Percentiles rank a stretch among this genome's conserved stretches.
These are phyloP conservation scores for Lipomyces chichibuensis DNA, from an alignment of 805 yeast species.

Conservation along the genomic window DNA sequence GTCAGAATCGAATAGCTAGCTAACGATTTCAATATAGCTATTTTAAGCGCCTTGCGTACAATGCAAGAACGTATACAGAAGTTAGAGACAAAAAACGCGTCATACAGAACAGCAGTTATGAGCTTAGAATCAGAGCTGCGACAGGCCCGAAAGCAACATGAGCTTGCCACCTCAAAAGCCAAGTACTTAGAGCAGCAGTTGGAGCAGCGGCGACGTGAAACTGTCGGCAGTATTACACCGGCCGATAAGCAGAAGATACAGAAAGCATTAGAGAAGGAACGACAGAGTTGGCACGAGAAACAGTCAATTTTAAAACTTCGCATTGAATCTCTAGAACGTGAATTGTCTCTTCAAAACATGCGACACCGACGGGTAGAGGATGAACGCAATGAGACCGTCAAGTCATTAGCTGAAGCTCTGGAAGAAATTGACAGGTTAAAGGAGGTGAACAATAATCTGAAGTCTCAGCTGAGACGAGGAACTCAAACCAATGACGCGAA, in stretches of 20 bases:
- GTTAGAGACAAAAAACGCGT: slow-evolving; percentile 24
- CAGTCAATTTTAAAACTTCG: slow-evolving; percentile 16
- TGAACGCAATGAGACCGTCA: slow-evolving; percentile 28
- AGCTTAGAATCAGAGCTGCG: slow-evolving; percentile 17
- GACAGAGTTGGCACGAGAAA: slow-evolving; percentile 26
- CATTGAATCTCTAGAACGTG: slow-evolving; percentile 20
- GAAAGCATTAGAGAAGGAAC: slow-evolving; percentile 25
- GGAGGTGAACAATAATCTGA: slow-evolving; percentile 11
- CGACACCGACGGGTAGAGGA: slow-evolving; percentile 19
- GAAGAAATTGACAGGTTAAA: slow-evolving; percentile 16
- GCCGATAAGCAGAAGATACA: slow-evolving; percentile 18
- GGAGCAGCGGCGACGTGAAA: slow-evolving; percentile 21
- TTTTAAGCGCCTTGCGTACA: slow-evolving; percentile 26
- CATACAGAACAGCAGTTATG: slow-evolving; percentile 15
- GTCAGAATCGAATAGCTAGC: neutral
- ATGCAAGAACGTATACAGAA: slow-evolving; percentile 29
- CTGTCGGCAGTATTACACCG: slow-evolving; percentile 10
- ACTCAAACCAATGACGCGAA: neutral
- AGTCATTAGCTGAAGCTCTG: slow-evolving; percentile 11
- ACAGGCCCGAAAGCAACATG: slow-evolving; percentile 10
- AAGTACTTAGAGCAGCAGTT: slow-evolving; percentile 22
- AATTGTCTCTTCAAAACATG: slow-evolving; percentile 12
- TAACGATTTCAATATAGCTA: slow-evolving; percentile 12
- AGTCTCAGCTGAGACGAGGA: slow-evolving; percentile 1
- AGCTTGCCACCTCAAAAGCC: slow-evolving; percentile 9